Evolutionary conservation across 306 rosid genomes (phyloP), one percentile per base, ranked within the genome.

Genomic region (Comarum palustre): DNA sequence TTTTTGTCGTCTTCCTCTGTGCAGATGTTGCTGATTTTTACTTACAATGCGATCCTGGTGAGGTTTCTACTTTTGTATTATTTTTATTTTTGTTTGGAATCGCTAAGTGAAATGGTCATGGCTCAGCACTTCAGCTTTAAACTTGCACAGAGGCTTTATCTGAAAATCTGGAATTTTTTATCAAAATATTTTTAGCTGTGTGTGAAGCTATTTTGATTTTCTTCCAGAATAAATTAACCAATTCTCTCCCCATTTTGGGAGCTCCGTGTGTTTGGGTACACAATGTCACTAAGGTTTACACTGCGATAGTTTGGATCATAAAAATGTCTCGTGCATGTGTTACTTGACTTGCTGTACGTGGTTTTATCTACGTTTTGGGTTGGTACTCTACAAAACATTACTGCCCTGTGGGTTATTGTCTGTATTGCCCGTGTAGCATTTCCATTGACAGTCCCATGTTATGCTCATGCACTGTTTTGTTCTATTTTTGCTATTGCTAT

Each of bases 21-120:
- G 80, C 89, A 90, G 93, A 90, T 71, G 86, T 83, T 20, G 88
- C 73, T 39, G 79, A 81, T 48, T 90, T 90, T 71, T 88, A 73
- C 70, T 81, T 70, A 74, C 88, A 78, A 84, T 87, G 91, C 68
- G 89, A 90, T 85, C 96, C 93, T 62, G 89, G 93, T 88, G 78
- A 80, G 90, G 82, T 77, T 79, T 68, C 73, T 50, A 14, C 72
- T 65, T 1, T 7, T 1, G n/a, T 51, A 25, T 50, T 65, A 1
- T 39, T 13, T 31, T 8, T 7, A 14, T 70, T 11, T 66, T 63
- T 24, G 62, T 58, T 39, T 74, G 19, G 31, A 24, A 58, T 57
- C 46, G 55, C 50, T 20, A 1, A 75, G 57, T 77, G 10, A 46
- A 41, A 36, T 1, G 2, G 71, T 61, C 14, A 36, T 16, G 42